Percentiles rank a stretch among this genome's conserved stretches.
These are phyloP conservation scores for Pinguiococcus pyrenoidosus DNA, from an alignment of 108 stramenopile species.

Conservation along the genomic window DNA sequence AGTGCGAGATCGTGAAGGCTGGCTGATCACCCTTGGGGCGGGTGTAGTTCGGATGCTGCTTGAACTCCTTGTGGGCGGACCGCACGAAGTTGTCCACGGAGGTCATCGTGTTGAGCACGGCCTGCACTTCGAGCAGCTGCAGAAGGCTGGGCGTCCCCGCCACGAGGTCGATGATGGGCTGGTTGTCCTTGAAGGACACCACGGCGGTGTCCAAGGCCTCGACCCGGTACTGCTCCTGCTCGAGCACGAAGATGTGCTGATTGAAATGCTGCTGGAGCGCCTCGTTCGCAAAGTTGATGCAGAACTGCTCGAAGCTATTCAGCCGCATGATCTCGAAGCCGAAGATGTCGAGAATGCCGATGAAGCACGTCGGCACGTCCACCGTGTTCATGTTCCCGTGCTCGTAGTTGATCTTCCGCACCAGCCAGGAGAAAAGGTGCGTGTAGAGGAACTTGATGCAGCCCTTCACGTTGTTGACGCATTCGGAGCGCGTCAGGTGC, in stretches of 20 bases:
- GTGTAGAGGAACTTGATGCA: conserved; percentile 32
- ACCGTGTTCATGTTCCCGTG: not conserved
- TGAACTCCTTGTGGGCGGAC: too few species aligned
- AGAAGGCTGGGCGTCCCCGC: conserved; percentile 48
- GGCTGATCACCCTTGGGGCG: not conserved
- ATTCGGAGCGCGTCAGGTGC: conserved; percentile 23
- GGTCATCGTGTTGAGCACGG: conserved; percentile 27
- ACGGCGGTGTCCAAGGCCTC: conserved; percentile 59
- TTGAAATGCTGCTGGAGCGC: conserved; percentile 98
- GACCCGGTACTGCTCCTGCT: conserved; percentile 85
- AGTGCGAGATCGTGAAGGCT: conserved; percentile 79
- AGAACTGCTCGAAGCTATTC: conserved; percentile 63
- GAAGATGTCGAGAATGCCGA: conserved; percentile 94
- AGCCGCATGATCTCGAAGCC: conserved; percentile 74
- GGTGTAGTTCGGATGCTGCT: not conserved
- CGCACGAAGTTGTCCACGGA: too few species aligned
- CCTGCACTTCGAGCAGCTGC: conserved; percentile 41
- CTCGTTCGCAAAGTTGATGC: conserved; percentile 98
- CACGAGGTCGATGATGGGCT: conserved; percentile 86
- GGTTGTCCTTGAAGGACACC: conserved; percentile 92
- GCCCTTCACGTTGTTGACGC: conserved; percentile 29
- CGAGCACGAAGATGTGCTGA: conserved; percentile 81
- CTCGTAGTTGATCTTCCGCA: conserved; percentile 29
- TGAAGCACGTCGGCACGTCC: conserved; percentile 39
- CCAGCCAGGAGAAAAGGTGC: conserved; percentile 26